Percentiles rank a stretch among this genome's conserved stretches.
Conservation (phyloP, 164 flowering plant genomes). For the Houttuynia cordata region DNA sequence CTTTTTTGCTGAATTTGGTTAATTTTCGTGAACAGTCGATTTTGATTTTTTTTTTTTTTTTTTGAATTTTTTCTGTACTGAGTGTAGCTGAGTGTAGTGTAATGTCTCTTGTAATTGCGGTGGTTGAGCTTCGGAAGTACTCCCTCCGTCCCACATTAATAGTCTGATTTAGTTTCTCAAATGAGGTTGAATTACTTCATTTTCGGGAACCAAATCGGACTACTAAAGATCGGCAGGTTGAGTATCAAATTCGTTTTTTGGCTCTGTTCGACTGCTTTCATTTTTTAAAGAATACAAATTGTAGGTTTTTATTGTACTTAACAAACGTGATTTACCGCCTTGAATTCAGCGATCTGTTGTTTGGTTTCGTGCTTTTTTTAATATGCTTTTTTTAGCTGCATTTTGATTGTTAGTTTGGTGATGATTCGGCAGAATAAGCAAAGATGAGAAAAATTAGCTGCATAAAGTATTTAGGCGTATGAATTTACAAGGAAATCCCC, state of each 20-base stretch:
- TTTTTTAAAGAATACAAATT: too few relatives aligned
- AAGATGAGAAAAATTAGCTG: not conserved
- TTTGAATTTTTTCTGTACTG: too few relatives aligned
- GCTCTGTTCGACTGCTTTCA: not conserved
- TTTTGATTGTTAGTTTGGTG: not conserved
- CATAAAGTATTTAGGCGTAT: not conserved
- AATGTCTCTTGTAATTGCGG: not conserved
- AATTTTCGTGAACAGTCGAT: too few relatives aligned
- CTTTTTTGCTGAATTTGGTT: not conserved
- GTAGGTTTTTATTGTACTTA: too few relatives aligned
- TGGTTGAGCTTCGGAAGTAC: not conserved
- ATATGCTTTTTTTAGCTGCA: not conserved
- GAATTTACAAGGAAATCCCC: not conserved
- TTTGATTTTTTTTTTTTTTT: too few relatives aligned
- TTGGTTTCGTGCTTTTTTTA: too few relatives aligned
- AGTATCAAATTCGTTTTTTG: too few relatives aligned
- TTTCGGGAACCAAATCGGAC: too few relatives aligned
- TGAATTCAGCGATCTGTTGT: not conserved
- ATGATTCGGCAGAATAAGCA: not conserved
- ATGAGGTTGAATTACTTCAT: too few relatives aligned
- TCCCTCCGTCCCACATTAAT: too few relatives aligned
- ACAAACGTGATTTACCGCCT: not conserved
- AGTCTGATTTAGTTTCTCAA: too few relatives aligned
- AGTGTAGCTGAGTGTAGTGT: not conserved
- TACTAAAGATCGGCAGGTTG: too few relatives aligned